Percentiles rank a stretch among this genome's conserved stretches.
phyloP scores from a whole-genome alignment of 768 basidiomycete genomes.

The Exsudoporus frostii region DNA sequence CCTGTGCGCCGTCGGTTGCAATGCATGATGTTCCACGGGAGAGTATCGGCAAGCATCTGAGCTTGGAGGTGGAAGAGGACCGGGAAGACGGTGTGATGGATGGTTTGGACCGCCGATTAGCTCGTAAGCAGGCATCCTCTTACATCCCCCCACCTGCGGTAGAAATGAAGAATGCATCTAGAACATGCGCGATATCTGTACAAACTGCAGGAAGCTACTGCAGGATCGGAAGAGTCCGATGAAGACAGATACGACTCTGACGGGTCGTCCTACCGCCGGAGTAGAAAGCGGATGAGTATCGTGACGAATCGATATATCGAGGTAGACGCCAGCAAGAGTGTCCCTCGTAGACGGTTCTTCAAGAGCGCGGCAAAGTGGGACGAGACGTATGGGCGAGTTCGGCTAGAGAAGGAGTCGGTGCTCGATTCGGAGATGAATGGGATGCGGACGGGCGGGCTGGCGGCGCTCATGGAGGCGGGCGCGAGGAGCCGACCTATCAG shows the following conservation, averaged over 20 bases:
- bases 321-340: slow-evolving; percentile 32
- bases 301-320: slow-evolving; percentile 59
- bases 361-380: slow-evolving; percentile 43
- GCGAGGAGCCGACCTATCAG: slow-evolving; percentile 14
- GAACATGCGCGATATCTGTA: slow-evolving; percentile 70
- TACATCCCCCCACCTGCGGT: not conserved
- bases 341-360: slow-evolving; percentile 55
- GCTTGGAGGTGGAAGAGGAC: slow-evolving; percentile 46
- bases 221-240: slow-evolving; percentile 46
- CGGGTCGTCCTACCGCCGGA: slow-evolving; percentile 39
- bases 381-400: slow-evolving; percentile 24
- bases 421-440: slow-evolving; percentile 18
- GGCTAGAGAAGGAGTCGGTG: slow-evolving; percentile 21
- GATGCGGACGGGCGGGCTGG: slow-evolving; percentile 12
- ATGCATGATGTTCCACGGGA: slow-evolving; percentile 82
- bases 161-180: slow-evolving; percentile 23
- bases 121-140: slow-evolving; percentile 48
- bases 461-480: slow-evolving; percentile 26
- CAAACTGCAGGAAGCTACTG: slow-evolving; percentile 49
- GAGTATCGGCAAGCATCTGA: slow-evolving; percentile 60
- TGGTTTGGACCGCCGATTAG: slow-evolving; percentile 65
- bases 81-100: slow-evolving; percentile 44
- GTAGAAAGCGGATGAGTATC: slow-evolving; percentile 65
- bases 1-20: slow-evolving; percentile 78
- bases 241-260: slow-evolving; percentile 49